phyloP scores from a whole-genome alignment of 225 moss, liverwort and hornwort genomes.

The Marchantia polymorpha region DNA sequence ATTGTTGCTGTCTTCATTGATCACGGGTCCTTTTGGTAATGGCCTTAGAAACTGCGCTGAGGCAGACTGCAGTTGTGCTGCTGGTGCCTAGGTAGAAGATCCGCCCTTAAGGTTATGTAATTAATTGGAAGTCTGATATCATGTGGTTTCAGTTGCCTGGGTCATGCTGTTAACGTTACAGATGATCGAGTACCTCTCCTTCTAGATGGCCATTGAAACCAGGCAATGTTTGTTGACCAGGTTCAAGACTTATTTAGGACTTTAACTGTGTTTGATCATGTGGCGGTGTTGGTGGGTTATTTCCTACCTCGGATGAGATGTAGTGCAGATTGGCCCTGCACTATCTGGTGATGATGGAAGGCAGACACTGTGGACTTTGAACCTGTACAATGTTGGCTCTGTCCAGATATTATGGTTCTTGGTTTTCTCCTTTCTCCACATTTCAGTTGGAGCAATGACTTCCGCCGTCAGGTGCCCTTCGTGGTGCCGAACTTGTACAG shows the following conservation, averaged over 20 bases:
- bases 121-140: slow-evolving; percentile 11
- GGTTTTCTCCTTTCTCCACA: not conserved
- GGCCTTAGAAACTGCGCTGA: slow-evolving; percentile 1
- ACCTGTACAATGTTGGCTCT: not conserved
- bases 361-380: slow-evolving; percentile 12
- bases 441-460: not conserved
- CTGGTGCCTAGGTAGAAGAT: slow-evolving; percentile 16
- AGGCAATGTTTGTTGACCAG: slow-evolving; percentile 7
- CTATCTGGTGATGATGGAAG: not conserved
- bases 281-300: slow-evolving; percentile 4
- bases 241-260: slow-evolving; percentile 1
- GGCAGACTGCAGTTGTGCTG: slow-evolving; percentile 11
- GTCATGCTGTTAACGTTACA: slow-evolving; percentile 1
- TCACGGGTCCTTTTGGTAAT: not conserved
- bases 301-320: slow-evolving; percentile 1
- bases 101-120: slow-evolving; percentile 4
- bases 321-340: slow-evolving; percentile 3
- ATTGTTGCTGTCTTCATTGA: slow-evolving; percentile 12
- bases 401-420: slow-evolving; percentile 9
- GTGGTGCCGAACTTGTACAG: slow-evolving; percentile 20
- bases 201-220: not conserved
- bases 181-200: not conserved
- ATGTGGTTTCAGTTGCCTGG: slow-evolving; percentile 4
- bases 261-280: slow-evolving; percentile 11
- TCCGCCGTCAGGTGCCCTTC: slow-evolving; percentile 6